A percentile compares a stretch with the other conserved stretches of the same genome.
These are phyloP conservation scores for Juncus inflexus DNA, from an alignment of 176 grass and related monocot genomes.

Conservation along the genomic window DNA sequence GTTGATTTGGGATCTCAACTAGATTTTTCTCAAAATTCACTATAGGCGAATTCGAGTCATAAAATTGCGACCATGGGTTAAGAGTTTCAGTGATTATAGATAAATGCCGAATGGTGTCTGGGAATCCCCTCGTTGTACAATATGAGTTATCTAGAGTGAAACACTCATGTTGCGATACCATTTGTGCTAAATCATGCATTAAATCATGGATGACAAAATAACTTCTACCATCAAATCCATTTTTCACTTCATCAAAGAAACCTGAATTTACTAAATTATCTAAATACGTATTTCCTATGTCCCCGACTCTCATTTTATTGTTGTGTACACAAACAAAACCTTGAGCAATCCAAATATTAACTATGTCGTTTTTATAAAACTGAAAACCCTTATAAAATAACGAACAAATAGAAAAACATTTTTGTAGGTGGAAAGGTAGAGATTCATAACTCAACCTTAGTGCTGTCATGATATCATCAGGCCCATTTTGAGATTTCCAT, in stretches of 20 bases:
- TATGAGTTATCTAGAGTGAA: slow-evolving; percentile 2
- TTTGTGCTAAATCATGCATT: slow-evolving; percentile 36
- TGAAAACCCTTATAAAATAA: slow-evolving; percentile 8
- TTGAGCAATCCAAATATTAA: slow-evolving; percentile 46
- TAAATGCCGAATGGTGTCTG: slow-evolving; percentile 14
- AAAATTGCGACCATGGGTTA: not conserved
- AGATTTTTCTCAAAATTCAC: not conserved
- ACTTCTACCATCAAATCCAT: not conserved
- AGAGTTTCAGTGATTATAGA: slow-evolving; percentile 2
- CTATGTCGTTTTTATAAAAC: slow-evolving; percentile 1
- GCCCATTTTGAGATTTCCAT: slow-evolving; percentile 12
- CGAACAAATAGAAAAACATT: slow-evolving; percentile 28
- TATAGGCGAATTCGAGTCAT: not conserved
- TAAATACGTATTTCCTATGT: slow-evolving; percentile 29
- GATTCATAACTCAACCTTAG: slow-evolving; percentile 34
- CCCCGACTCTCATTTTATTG: slow-evolving; percentile 7
- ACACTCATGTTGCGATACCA: slow-evolving; percentile 20
- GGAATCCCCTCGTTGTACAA: not conserved
- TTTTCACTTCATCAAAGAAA: slow-evolving; percentile 10
- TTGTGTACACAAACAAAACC: slow-evolving; percentile 17
- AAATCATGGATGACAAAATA: not conserved
- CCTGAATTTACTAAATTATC: slow-evolving; percentile 20
- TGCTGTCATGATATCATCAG: slow-evolving; percentile 17
- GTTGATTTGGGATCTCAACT: not conserved
- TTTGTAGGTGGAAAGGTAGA: slow-evolving; percentile 12